Percentiles rank a stretch among this genome's conserved stretches.
These are phyloP conservation scores for Paulownia fortunei DNA, from an alignment of 257 asterid species.

Conservation along the genomic window DNA sequence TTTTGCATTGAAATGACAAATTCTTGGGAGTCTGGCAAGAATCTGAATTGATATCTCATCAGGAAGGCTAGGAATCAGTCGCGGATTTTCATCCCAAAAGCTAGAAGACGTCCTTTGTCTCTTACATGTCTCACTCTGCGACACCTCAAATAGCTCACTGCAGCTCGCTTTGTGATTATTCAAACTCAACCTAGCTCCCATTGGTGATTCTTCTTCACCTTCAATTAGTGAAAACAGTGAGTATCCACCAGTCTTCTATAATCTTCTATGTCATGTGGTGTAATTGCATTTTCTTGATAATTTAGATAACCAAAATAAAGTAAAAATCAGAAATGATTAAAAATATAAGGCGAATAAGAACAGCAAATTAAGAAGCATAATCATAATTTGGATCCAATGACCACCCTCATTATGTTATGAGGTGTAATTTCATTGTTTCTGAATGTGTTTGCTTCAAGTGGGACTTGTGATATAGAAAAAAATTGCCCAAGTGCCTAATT, in stretches of 20 bases:
- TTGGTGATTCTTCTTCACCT: conserved; percentile 26
- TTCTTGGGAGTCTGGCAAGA: conserved; percentile 80
- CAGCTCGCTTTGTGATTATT: conserved; percentile 44
- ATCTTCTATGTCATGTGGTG: conserved; percentile 3
- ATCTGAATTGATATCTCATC: conserved; percentile 85
- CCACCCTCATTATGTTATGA: too few relatives aligned
- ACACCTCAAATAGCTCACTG: conserved; percentile 43
- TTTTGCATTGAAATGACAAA: conserved; percentile 57
- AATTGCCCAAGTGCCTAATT: not conserved
- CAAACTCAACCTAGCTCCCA: conserved; percentile 81
- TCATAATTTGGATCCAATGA: not conserved
- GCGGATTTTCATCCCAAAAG: conserved; percentile 68
- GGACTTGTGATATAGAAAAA: not conserved
- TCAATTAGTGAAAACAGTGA: conserved; percentile 20
- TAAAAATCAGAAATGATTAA: not conserved
- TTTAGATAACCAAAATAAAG: conserved; percentile 16
- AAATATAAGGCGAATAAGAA: not conserved
- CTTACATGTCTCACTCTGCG: conserved; percentile 64
- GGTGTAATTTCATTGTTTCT: too few relatives aligned
- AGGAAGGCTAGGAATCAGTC: conserved; percentile 78
- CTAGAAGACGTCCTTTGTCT: conserved; percentile 63
- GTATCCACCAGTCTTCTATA: conserved; percentile 27
- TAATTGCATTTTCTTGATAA: conserved; percentile 22
- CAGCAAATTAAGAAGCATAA: not conserved
- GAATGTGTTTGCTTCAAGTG: not conserved